These are phyloP conservation scores for Salix dunnii DNA, from an alignment of 345 rosid species.

Conservation along the genomic window DNA sequence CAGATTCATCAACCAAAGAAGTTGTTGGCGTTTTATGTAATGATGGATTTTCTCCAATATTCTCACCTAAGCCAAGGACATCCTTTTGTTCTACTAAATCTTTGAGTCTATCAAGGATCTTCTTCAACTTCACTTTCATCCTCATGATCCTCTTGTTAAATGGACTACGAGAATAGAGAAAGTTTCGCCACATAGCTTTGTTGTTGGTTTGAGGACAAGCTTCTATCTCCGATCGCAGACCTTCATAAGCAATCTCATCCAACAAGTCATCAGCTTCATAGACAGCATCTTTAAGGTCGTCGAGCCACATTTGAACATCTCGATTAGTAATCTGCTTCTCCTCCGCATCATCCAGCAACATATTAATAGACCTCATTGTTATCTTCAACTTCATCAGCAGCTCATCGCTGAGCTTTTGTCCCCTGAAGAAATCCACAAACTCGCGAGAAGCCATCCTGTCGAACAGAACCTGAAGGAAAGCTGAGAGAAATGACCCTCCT, in stretches of 20 bases:
- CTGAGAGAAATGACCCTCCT: too few relatives aligned
- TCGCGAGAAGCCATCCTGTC: too few relatives aligned
- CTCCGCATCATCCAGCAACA: neutral
- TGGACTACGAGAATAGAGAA: constrained; percentile 4
- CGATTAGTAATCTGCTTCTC: neutral
- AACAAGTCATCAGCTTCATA: constrained; percentile 8
- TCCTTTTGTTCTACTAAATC: constrained; percentile 3
- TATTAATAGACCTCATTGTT: neutral
- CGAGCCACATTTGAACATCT: too few relatives aligned
- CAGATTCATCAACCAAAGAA: constrained; percentile 21
- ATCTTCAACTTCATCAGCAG: neutral
- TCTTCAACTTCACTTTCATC: neutral
- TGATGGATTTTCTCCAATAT: neutral
- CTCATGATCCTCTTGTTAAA: neutral
- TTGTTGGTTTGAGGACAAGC: neutral
- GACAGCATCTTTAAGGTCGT: too few relatives aligned
- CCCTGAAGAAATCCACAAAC: too few relatives aligned
- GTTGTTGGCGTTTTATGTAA: constrained; percentile 12
- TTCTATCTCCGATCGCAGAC: neutral
- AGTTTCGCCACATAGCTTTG: neutral
- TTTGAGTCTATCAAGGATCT: constrained; percentile 11
- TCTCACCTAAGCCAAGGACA: constrained; percentile 12
- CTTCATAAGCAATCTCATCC: neutral
- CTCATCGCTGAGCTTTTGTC: too few relatives aligned
- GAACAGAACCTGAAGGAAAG: too few relatives aligned